phyloP scores from a whole-genome alignment of 2,329 filamentous ascomycete species.

The Microascus cirrosus region DNA sequence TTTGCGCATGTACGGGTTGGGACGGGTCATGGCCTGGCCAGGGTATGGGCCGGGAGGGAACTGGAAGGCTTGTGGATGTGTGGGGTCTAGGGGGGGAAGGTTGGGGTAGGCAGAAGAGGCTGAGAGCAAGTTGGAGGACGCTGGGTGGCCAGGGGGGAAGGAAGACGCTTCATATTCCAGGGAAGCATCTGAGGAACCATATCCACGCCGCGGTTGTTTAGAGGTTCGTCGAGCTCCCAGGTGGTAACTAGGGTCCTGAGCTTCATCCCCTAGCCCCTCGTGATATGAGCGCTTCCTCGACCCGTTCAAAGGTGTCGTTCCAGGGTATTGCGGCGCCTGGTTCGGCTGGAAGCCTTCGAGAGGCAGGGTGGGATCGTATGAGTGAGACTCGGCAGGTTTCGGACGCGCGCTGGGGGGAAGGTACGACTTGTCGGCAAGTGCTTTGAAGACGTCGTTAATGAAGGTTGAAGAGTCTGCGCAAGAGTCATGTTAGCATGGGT shows the following conservation, averaged over 20 bases:
- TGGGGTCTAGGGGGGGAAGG: not conserved
- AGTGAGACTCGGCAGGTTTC: slow-evolving; percentile 4
- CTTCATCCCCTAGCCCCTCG: not conserved
- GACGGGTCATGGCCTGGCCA: not conserved
- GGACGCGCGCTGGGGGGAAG: slow-evolving; percentile 32
- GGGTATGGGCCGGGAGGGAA: not conserved
- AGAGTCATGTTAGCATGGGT: not conserved
- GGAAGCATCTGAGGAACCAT: not conserved
- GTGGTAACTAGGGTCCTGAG: not conserved
- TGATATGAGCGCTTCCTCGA: slow-evolving; percentile 7
- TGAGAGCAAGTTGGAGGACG: slow-evolving; percentile 5
- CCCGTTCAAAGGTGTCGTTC: slow-evolving; percentile 5
- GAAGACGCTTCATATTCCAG: not conserved
- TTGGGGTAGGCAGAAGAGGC: not conserved
- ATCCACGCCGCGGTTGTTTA: not conserved
- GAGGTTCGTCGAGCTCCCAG: not conserved
- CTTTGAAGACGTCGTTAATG: slow-evolving; percentile 59
- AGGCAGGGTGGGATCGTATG: slow-evolving; percentile 1
- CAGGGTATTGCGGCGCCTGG: not conserved
- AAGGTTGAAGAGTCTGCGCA: slow-evolving; percentile 46
- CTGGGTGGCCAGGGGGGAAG: not conserved
- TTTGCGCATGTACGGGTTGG: slow-evolving; percentile 13
- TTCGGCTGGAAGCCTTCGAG: not conserved
- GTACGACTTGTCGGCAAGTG: slow-evolving; percentile 52
- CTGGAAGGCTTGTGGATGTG: not conserved